Conservation (phyloP, 1,284 basidiomycete species). For the Heterobasidion occidentale region DNA sequence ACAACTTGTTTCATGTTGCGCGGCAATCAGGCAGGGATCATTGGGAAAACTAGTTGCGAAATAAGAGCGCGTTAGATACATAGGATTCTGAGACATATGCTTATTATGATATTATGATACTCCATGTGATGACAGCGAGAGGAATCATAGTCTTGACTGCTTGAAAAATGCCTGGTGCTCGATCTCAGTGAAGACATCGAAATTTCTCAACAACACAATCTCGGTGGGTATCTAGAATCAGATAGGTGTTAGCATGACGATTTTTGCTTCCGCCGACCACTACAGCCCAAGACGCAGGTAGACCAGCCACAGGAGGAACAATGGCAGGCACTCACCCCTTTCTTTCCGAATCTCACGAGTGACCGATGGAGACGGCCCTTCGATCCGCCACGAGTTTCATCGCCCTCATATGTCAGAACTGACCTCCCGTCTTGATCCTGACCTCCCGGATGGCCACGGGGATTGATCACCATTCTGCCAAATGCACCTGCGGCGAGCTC, state of each 20-base stretch:
- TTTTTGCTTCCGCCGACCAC: background rate
- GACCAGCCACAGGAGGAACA: background rate
- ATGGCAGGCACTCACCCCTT: constrained; percentile 7
- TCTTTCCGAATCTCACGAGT: constrained; percentile 27
- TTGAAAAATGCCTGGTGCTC: constrained; percentile 15
- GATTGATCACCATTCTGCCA: constrained; percentile 53
- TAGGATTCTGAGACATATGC: too few species aligned
- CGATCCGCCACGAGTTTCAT: constrained; percentile 54
- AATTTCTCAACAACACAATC: constrained; percentile 41
- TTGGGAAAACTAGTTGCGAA: too few species aligned
- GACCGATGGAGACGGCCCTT: constrained; percentile 51
- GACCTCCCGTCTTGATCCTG: constrained; percentile 35
- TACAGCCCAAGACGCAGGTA: background rate
- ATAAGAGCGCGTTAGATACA: too few species aligned
- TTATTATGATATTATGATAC: too few species aligned
- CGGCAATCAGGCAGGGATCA: too few species aligned
- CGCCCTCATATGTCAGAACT: constrained; percentile 57
- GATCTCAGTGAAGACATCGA: constrained; percentile 44
- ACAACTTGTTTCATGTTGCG: too few species aligned
- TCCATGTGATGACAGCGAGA: background rate
- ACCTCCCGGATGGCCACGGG: constrained; percentile 24
- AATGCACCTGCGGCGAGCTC: constrained; percentile 46
- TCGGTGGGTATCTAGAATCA: constrained; percentile 6
- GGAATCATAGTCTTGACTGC: background rate
- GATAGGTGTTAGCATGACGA: background rate